Conservation (phyloP, 2,329 filamentous ascomycete species). For the Macrophomina pseudophaseolina region DNA sequence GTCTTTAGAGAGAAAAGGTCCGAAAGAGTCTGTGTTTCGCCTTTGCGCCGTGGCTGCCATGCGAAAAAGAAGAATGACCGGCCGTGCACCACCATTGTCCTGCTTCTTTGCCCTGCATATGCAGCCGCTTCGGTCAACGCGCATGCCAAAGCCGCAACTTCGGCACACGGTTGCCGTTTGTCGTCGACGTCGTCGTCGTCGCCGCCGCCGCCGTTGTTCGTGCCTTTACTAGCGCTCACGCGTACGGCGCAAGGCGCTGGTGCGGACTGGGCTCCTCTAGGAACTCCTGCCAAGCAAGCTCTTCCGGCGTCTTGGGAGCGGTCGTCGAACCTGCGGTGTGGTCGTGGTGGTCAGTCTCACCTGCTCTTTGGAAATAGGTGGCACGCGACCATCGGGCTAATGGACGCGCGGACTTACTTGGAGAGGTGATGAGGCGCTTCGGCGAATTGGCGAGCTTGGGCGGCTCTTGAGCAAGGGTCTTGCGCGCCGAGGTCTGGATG, state of each 20-base stretch:
- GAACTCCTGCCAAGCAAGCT: slow-evolving; percentile 8
- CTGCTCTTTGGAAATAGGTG: background rate
- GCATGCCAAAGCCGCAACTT: background rate
- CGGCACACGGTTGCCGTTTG: background rate
- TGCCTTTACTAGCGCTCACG: slow-evolving; percentile 10
- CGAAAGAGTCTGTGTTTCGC: too few relatives aligned
- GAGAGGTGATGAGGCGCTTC: background rate
- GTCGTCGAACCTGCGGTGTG: background rate
- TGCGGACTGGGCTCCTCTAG: slow-evolving; percentile 21
- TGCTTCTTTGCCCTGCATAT: background rate
- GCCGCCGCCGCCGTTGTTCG: background rate
- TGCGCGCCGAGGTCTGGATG: slow-evolving; percentile 8
- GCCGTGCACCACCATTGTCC: background rate
- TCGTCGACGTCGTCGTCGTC: background rate
- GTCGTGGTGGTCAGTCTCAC: background rate
- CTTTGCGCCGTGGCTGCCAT: too few relatives aligned
- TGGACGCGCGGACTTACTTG: background rate
- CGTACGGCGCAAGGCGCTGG: slow-evolving; percentile 24
- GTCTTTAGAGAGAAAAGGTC: background rate
- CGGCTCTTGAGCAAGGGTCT: background rate
- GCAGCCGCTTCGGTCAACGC: background rate
- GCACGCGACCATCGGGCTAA: background rate
- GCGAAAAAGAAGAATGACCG: background rate
- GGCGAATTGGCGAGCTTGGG: background rate
- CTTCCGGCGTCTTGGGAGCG: background rate